Evolutionary conservation across 2,329 filamentous ascomycete species (phyloP), one percentile per base, ranked within the genome.

Genomic region (Aspergillus udagawae): DNA sequence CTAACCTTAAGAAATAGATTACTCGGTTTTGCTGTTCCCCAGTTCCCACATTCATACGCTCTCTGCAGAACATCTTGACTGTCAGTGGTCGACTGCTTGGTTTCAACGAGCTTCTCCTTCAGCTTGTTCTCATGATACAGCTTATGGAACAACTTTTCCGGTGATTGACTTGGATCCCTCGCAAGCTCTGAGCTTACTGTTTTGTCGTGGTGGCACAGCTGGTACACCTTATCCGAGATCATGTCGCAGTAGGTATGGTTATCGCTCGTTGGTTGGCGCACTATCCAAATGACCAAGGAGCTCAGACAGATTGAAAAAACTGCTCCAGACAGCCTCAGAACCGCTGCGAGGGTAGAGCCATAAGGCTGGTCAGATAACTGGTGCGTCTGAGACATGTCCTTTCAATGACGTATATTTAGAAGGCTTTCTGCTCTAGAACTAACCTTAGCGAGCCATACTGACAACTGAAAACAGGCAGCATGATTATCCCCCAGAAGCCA

Each of bases 41-140:
- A 92, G 53, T 82, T 84, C 1, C 89, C 89, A 67, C 88, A 91
- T 55, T 79, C 67, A 7, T 75, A 73, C 1, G 86, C 86, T 48
- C 75, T 79, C 42, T 83, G 72, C 27, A 89, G 67, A 29, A 82
- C 80, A 50, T 81, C 77, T 2, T 70, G 53, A 56, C 66, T 21
- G 54, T 65, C 44, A 55, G 62, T 56, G 42, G 28, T 55, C 32
- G 3, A 60, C 53, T 14, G 61, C 64, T 17, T 65, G 52, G 28
- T 62, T 53, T 51, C 66, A 64, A 3, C 65, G 60, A 49, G 68
- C 62, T 20, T 65, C 60, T 54, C 71, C 56, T 35, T 65, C 59
- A 12, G 67, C 58, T 55, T 67, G 3, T 74, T 65, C 38, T 67
- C 62, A 9, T 74, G 77, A 59, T 83, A 89, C 0, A 90, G 69